Base-by-base conservation (phyloP, 371 early-diverging fungal species). In the Catenaria anguillulae region DNA sequence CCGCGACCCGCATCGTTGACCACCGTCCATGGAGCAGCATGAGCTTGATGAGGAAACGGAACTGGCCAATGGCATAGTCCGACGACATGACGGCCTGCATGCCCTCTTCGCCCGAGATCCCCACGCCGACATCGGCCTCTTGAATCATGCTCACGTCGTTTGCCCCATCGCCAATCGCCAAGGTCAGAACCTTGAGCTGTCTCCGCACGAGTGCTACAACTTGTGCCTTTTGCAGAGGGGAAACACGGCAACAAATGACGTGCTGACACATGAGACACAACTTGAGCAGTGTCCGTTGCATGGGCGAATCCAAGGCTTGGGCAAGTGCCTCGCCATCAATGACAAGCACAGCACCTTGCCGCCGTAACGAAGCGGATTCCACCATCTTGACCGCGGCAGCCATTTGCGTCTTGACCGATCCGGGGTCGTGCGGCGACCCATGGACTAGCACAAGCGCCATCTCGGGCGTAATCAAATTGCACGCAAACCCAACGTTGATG, bases 141-240 rank as follows among this genome's bases (percentile, higher is more conserved):
- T 89, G 87, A 56, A 95, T 88, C 94, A 95, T 95, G 17, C 84
- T 80, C 8, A 93, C 92, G 69, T 93, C 94, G 70, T 95, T 95
- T 97, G 97, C 97, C 33, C 81, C 89, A 73, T 95, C 91, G 31
- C 95, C 93, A 31, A 93, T 86, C 13, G 91, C 85, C 50, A 88
- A 66, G 1, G 86, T 86, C 81, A 89, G 80, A 15, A 82, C 85
- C 17, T 81, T 77, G 55, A 84, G 70, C 10, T 82, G 78, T 10
- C 79, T 66, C 65, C 76, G 81, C 5, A 90, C 83, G 29, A 81
- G 67, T 34, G 71, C 68, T 17, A 92, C 90, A 0, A 95, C 89
- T 67, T 85, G 71, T 1, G 90, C 91, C 75, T 95, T 95, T 67
- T 93, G 90, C 61, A 84, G 71, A 4, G 96, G 96, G 55, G 87